Conservation (phyloP, 1,139 yeast species). For the Suhomyces coccinellae region DNA sequence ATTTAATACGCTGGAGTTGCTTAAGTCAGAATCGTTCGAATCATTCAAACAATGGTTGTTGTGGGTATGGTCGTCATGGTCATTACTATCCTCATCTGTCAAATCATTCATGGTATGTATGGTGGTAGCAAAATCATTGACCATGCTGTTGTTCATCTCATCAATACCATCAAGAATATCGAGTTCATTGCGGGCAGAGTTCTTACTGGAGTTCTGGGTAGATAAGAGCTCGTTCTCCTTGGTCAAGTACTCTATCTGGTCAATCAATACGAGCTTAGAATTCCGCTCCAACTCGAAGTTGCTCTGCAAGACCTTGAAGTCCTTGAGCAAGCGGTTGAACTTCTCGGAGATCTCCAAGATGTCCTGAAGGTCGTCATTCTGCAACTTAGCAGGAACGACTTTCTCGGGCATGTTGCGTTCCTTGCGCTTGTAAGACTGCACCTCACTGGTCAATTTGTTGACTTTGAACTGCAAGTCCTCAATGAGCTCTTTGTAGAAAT, state of each 20-base stretch:
- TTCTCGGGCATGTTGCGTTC: slow-evolving; percentile 9
- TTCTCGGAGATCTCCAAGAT: slow-evolving; percentile 22
- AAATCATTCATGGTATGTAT: slow-evolving; percentile 28
- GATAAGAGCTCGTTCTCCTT: slow-evolving; percentile 37
- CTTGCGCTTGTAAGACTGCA: slow-evolving; percentile 13
- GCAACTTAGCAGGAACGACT: background rate
- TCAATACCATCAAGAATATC: slow-evolving; percentile 14
- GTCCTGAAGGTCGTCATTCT: slow-evolving; percentile 14
- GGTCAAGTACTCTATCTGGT: slow-evolving; percentile 53
- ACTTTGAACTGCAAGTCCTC: slow-evolving; percentile 34
- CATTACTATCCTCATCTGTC: slow-evolving; percentile 21
- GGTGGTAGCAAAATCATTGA: slow-evolving; percentile 19
- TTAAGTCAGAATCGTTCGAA: slow-evolving; percentile 12
- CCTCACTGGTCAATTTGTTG: slow-evolving; percentile 26
- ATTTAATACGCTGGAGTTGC: slow-evolving; percentile 22
- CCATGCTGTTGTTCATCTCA: slow-evolving; percentile 15
- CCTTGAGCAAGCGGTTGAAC: slow-evolving; percentile 36
- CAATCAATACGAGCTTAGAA: slow-evolving; percentile 53
- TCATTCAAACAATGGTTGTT: slow-evolving; percentile 13
- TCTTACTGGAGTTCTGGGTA: slow-evolving; percentile 14
- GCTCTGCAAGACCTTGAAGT: slow-evolving; percentile 41
- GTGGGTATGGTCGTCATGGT: slow-evolving; percentile 5
- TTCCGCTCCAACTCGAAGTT: slow-evolving; percentile 50
- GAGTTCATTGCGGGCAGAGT: slow-evolving; percentile 13
- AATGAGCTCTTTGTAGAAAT: slow-evolving; percentile 34